Evolutionary conservation across 306 rosid species (phyloP), one percentile per base, ranked within the genome.

Genomic region (Arachis hypogaea): DNA sequence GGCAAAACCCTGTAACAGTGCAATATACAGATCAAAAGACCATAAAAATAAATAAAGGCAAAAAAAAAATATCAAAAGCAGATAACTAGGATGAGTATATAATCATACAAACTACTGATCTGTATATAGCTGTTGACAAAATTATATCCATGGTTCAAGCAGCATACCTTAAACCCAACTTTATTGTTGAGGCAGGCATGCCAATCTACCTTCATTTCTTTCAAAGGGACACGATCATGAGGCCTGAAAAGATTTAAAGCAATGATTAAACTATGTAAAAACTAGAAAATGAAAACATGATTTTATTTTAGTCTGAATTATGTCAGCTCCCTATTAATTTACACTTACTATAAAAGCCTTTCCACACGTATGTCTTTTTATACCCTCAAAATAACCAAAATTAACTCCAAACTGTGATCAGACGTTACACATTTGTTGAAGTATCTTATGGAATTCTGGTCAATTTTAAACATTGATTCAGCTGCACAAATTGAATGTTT

Each of bases 161-260:
- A 28, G 68, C 71, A 83, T 80, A 94, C 97, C 99, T 94, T 94
- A 75, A 94, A 94, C 77, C 99, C 99, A 80, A 94, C 99, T 84
- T 80, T 92, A 45, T 71, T 94, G 84, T 94, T 82, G 46, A 94
- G 96, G 82, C 99, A 94, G 40, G 95, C 82, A 65, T 81, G 93
- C 97, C 99, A 92, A 76, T 94, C 97, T 22, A 59, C 89, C 79
- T 94, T 94, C 99, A 94, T 94, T 79, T 92, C 97, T 72, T 71
- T 94, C 83, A 94, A 74, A 76, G 97, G 55, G 70, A 94, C 99
- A 46, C 97, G 99, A 73, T 94, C 99, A 46, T 94, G 99, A 55
- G 99, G 97, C 84, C 99, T 94, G 81, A 56, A 84, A 76, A 73
- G 64, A 76, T 76, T 71, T 63, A 61, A 79, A 75, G 72, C 74